phyloP scores from a whole-genome alignment of 73 alveolate species.

The Vitrella brassicaformis region DNA sequence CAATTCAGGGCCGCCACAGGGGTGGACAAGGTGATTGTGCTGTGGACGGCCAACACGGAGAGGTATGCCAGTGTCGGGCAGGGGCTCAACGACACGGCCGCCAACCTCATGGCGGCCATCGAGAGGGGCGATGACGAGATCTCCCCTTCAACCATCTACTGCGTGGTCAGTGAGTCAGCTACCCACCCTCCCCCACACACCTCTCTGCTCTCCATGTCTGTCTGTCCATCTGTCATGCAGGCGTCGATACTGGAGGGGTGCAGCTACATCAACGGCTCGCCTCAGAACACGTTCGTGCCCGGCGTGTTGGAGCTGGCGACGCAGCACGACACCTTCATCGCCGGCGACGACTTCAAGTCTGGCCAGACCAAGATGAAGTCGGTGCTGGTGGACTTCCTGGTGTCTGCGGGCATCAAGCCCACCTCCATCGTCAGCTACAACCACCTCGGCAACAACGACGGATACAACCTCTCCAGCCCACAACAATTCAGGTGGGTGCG shows the following conservation, averaged over 20 bases:
- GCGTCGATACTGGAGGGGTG: constrained; percentile 81
- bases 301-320: constrained; percentile 63
- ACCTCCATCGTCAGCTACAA: constrained; percentile 75
- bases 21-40: constrained; percentile 63
- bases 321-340: constrained; percentile 50
- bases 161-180: background rate
- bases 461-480: constrained; percentile 75
- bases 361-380: constrained; percentile 77
- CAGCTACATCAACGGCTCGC: constrained; percentile 68
- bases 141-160: constrained; percentile 22
- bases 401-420: constrained; percentile 54
- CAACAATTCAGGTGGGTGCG: constrained; percentile 74
- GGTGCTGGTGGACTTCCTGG: constrained; percentile 60
- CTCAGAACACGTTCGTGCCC: constrained; percentile 75
- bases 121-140: constrained; percentile 38
- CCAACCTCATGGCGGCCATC: constrained; percentile 42
- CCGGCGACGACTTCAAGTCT: constrained; percentile 77
- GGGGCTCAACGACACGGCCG: constrained; percentile 68
- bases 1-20: constrained; percentile 59
- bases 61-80: constrained; percentile 54
- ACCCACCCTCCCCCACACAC: background rate
- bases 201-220: background rate
- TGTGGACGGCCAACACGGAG: constrained; percentile 85
- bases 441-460: constrained; percentile 92
- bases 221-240: background rate